Evolutionary conservation across 2,329 filamentous ascomycete species (phyloP), one percentile per base, ranked within the genome.

Genomic region (Mycogone perniciosa): DNA sequence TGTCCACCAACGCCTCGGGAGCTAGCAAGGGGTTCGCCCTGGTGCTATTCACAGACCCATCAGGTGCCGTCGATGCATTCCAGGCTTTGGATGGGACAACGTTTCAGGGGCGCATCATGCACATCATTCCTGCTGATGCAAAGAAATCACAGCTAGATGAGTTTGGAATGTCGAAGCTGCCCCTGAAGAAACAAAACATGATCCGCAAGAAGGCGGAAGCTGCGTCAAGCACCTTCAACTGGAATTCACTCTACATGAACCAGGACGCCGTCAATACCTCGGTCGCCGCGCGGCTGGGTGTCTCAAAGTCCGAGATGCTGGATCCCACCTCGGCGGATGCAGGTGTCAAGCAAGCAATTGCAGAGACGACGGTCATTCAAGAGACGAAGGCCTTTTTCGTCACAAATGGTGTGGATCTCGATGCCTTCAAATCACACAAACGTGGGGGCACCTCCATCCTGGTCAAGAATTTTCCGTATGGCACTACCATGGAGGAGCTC

Each of bases 241-340:
- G 93, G 93, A 99, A 99, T 73, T 92, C 91, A n/a, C 76, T 99
- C n/a, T 99, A 93, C 69, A 95, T 99, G 88, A 96, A 87, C 69
- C 87, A 89, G 71, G 91, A 99, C 73, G 89, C 93, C 46, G 90
- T 99, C 47, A 91, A 96, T 70, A 84, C 88, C 44, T 95, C 91
- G 5, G 82, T 96, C 54, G 89, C 93, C 44, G 82, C 85, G 63
- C 86, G 91, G 48, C 77, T 99, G 51, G 91, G 92, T 43, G 81
- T 99, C 51, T 86, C 87, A 50, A 99, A 99, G 73, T 85, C 89
- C 8, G 90, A 96, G 61, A 72, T 99, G 51, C 77, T 99, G 42
- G 92, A 99, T 70, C 93, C 92, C n/a, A 96, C 92, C 4, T 96
- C 89, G 53, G 84, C 92, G 50, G 90, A 96, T 69, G 90, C 92